phyloP scores from a whole-genome alignment of 768 basidiomycete species.

The Rhizopogon vulgaris region DNA sequence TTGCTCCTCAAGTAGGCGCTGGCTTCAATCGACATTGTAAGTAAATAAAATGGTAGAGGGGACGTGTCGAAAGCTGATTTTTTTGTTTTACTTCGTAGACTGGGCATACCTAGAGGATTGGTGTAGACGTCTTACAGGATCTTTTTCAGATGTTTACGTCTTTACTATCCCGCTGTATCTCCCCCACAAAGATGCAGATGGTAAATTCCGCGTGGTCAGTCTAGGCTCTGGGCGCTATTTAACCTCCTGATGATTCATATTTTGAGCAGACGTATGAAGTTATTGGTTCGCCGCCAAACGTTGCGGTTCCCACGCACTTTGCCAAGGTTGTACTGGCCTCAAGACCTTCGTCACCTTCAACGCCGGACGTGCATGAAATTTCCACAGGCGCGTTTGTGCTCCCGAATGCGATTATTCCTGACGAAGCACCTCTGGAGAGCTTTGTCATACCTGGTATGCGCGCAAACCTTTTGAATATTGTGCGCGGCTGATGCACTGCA shows the following conservation, averaged over 20 bases:
- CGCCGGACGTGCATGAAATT: slow-evolving; percentile 66
- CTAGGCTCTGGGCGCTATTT: not conserved
- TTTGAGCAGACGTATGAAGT: slow-evolving; percentile 78
- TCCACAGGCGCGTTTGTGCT: slow-evolving; percentile 92
- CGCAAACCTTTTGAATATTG: not conserved
- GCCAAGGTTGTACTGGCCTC: slow-evolving; percentile 90
- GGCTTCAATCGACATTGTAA: slow-evolving; percentile 97
- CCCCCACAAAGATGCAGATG: slow-evolving; percentile 77
- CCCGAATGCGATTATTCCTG: slow-evolving; percentile 89
- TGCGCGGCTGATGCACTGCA: not conserved
- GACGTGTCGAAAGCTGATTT: not conserved
- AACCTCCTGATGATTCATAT: not conserved
- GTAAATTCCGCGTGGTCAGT: slow-evolving; percentile 93
- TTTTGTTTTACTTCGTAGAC: slow-evolving; percentile 39
- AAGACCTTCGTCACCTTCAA: slow-evolving; percentile 66
- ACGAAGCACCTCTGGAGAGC: slow-evolving; percentile 69
- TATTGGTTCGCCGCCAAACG: slow-evolving; percentile 85
- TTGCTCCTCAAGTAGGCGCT: slow-evolving; percentile 95
- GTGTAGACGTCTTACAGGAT: slow-evolving; percentile 83
- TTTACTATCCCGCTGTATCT: slow-evolving; percentile 98
- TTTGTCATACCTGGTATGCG: slow-evolving; percentile 78
- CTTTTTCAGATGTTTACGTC: slow-evolving; percentile 91
- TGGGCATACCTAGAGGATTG: slow-evolving; percentile 98
- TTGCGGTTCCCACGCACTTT: slow-evolving; percentile 96
- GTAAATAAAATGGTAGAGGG: slow-evolving; percentile 15